phyloP scores from a whole-genome alignment of 1,284 basidiomycete species.

The Puccinia horiana region DNA sequence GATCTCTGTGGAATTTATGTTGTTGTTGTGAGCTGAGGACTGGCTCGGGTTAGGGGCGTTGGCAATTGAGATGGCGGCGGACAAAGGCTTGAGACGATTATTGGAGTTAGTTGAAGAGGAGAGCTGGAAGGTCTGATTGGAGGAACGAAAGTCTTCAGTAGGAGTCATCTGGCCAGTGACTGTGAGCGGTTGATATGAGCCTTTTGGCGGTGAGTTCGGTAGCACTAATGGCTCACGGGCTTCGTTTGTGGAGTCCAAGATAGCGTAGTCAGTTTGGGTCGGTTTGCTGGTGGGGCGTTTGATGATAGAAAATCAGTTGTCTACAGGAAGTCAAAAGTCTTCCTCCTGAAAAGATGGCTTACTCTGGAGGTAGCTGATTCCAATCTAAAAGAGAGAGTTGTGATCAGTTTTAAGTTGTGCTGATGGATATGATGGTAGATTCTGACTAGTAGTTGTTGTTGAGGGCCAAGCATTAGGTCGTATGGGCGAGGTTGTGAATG shows the following conservation, averaged over 20 bases:
- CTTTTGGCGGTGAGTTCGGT: constrained; percentile 48
- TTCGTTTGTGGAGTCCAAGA: constrained; percentile 19
- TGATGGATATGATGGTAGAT: not conserved
- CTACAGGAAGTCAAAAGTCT: not conserved
- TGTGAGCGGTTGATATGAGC: constrained; percentile 43
- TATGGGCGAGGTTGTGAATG: constrained; percentile 28
- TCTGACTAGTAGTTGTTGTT: constrained; percentile 12
- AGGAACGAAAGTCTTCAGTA: constrained; percentile 32
- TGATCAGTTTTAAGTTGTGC: not conserved
- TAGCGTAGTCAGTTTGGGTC: not conserved
- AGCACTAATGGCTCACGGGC: constrained; percentile 48
- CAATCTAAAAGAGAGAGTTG: not conserved
- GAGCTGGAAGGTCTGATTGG: constrained; percentile 13
- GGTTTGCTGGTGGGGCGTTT: not conserved
- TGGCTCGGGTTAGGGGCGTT: not conserved
- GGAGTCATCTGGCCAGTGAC: constrained; percentile 47
- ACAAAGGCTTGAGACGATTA: not conserved
- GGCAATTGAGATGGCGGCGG: not conserved
- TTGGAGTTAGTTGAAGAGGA: not conserved
- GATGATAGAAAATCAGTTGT: not conserved
- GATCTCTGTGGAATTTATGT: not conserved
- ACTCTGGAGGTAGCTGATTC: constrained; percentile 23
- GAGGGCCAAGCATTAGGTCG: not conserved
- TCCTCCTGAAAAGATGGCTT: not conserved
- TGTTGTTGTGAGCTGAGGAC: not conserved